Conservation (phyloP, 2,329 filamentous ascomycete genomes). For the Pseudocercospora musae region DNA sequence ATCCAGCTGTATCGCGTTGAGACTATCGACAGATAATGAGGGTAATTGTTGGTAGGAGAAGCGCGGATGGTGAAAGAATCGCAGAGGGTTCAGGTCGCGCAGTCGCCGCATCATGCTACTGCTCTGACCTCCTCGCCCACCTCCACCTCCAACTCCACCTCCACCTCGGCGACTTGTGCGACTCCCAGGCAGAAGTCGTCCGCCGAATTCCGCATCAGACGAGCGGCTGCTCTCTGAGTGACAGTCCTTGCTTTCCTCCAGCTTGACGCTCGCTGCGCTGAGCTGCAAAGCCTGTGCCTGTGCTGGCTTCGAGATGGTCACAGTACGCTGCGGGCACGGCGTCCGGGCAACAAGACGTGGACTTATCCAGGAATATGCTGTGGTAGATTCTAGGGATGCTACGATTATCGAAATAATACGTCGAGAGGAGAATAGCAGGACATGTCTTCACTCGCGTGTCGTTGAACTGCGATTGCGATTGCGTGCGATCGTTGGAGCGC, state of each 20-base stretch:
- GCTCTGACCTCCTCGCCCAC: neutral
- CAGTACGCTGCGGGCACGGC: neutral
- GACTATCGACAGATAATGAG: constrained; percentile 36
- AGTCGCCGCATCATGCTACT: constrained; percentile 32
- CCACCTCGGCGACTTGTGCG: constrained; percentile 6
- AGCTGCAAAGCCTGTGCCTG: neutral
- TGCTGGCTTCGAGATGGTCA: neutral
- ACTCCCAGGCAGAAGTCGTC: constrained; percentile 9
- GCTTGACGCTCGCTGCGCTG: constrained; percentile 11
- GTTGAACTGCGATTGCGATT: neutral
- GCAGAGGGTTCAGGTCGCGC: constrained; percentile 45
- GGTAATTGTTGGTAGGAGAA: constrained; percentile 48
- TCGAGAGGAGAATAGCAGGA: neutral
- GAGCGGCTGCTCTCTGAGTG: constrained; percentile 26
- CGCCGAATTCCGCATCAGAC: constrained; percentile 22
- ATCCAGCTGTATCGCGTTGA: constrained; percentile 27
- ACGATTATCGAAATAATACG: neutral
- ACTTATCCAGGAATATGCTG: too few species aligned
- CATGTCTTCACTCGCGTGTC: too few species aligned
- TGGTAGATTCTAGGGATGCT: neutral
- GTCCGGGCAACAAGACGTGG: neutral
- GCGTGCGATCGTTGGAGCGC: neutral
- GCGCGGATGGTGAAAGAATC: constrained; percentile 41
- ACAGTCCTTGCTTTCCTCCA: constrained; percentile 26
- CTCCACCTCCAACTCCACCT: neutral